Evolutionary conservation across 768 basidiomycete genomes (phyloP), one percentile per base, ranked within the genome.

Genomic region (Boletus subparvulus): DNA sequence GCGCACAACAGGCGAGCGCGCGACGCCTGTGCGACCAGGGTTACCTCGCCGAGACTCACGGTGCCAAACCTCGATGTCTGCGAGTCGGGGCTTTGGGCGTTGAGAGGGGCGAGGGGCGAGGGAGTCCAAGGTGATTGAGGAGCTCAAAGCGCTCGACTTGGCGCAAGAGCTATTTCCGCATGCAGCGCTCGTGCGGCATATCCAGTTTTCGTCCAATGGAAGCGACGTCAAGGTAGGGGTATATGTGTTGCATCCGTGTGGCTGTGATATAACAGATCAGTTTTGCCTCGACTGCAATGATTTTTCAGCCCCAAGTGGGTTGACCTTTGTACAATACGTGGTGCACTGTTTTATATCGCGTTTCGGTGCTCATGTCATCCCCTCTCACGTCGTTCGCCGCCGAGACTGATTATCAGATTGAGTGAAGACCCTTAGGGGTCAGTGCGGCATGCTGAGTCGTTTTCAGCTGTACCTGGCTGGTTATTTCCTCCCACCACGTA

Each of bases 331-430:
- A 1, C 74, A 88, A 8, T 92, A 91, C 60, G 86, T 9, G 83
- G 82, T 13, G 81, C 87, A 4, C 70, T 92, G 50, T 88, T 90
- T 60, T 75, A 88, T 90, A 89, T 65, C 84, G 80, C 48, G 75
- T 81, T 14, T 84, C 88, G 6, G 68, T 90, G 16, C 65, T 84
- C 52, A 80, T 82, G 53, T 67, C 81, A 2, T 87, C 88, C 0
- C 84, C 88, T 12, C 74, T 92, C 28, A 84, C 86, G 4, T 85
- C 88, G 3, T 92, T 91, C 60, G 88, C 90, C 1, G 73, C 79
- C 6, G 80, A 84, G 13, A 88, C 89, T 6, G 88, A 83, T 16
- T 88, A 86, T 64, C 87, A 91, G 60, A 78, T 89, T 41, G 70
- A 69, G 86, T 79, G 24, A 49, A 30, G 26, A 40, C 47, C 32